Evolutionary conservation across 2,329 filamentous ascomycete species (phyloP).

Genomic region (Drechslerella coelobrocha): DNA sequence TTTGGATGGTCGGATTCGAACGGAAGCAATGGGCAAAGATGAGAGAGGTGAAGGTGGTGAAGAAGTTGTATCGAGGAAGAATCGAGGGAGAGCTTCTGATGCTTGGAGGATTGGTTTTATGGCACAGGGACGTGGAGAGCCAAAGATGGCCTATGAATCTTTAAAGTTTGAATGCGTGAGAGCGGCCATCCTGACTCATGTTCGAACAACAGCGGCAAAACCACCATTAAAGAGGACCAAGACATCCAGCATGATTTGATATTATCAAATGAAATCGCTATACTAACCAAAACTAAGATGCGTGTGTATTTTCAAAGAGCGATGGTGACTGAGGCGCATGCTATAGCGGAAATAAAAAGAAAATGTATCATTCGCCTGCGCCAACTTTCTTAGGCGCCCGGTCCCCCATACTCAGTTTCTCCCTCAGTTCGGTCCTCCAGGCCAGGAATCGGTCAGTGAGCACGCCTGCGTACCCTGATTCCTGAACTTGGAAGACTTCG

Average conservation of each 20-base stretch:
- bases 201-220: no score
- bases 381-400: not conserved
- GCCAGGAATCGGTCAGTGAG: slow-evolving; percentile 63
- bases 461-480: slow-evolving; percentile 76
- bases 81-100: not conserved
- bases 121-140: not conserved
- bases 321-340: not conserved
- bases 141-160: not conserved
- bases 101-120: not conserved
- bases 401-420: slow-evolving; percentile 66
- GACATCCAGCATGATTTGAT: no score
- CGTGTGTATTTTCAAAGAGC: not conserved
- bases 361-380: not conserved
- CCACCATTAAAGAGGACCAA: no score
- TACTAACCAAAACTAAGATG: no score
- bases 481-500: slow-evolving; percentile 75
- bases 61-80: slow-evolving; percentile 2
- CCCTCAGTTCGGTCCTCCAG: slow-evolving; percentile 69
- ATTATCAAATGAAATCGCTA: no score
- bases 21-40: not conserved
- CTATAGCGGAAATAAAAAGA: not conserved
- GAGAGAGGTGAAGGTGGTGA: not conserved
- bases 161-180: no score
- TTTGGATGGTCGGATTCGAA: slow-evolving; percentile 1
- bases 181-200: no score